Evolutionary conservation across 495 filamentous ascomycete genomes (phyloP).

Genomic region (Penicillium crystallinum): DNA sequence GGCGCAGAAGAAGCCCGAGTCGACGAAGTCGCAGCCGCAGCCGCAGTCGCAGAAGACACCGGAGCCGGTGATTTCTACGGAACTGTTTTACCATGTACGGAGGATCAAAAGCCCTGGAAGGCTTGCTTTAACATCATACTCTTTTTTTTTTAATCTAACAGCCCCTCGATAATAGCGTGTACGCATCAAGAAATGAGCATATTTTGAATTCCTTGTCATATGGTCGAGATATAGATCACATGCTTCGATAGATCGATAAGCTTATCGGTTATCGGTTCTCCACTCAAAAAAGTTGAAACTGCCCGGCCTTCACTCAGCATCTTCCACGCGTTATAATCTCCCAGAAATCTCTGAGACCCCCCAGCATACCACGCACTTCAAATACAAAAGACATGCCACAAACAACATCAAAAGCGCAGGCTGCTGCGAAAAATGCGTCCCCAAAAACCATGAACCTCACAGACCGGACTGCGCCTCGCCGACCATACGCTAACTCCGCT

Average conservation of each 20-base stretch:
- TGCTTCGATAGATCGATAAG: constrained; percentile 13
- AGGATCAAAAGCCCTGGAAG: neutral
- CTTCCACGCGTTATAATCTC: constrained; percentile 1
- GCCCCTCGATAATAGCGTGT: constrained; percentile 4
- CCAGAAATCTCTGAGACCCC: constrained; percentile 3
- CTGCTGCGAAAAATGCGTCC: neutral
- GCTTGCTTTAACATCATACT: neutral
- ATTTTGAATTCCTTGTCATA: no score
- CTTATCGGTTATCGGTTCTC: constrained; percentile 17
- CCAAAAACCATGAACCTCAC: constrained; percentile 9
- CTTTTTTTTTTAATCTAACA: neutral
- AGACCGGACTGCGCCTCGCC: neutral
- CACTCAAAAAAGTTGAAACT: constrained; percentile 27
- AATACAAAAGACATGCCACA: neutral
- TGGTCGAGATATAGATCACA: constrained; percentile 3
- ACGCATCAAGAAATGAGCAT: neutral
- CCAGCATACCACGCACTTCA: neutral
- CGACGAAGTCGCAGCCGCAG: constrained; percentile 14
- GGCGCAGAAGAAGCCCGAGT: constrained; percentile 16
- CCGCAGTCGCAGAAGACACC: constrained; percentile 6
- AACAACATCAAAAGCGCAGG: neutral
- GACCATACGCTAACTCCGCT: neutral
- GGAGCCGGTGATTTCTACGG: constrained; percentile 1
- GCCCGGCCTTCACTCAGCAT: constrained; percentile 9
- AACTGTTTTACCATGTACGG: neutral